Percentiles rank a stretch among this genome's conserved stretches.
Evolutionary conservation across 352 stramenopile species (phyloP).

Genomic region (Phytopythium helicoides): DNA sequence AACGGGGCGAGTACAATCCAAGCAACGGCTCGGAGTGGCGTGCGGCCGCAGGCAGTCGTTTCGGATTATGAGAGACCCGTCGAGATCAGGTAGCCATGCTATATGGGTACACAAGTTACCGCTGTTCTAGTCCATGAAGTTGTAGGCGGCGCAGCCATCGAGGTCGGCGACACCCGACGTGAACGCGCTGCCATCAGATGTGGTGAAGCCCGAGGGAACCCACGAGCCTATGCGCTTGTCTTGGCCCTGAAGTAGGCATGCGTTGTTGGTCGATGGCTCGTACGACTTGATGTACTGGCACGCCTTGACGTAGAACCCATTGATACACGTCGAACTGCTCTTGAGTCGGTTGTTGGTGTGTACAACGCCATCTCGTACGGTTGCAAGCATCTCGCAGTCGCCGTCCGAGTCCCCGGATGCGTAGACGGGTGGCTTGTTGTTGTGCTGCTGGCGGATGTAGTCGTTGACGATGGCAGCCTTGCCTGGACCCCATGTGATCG

Average conservation of each 20-base stretch:
- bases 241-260: constrained; percentile 60
- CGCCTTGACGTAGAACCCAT: constrained; percentile 56
- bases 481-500: constrained; percentile 62
- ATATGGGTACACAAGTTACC: too few relatives aligned
- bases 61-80: too few relatives aligned
- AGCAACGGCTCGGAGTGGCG: too few relatives aligned
- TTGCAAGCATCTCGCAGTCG: constrained; percentile 63
- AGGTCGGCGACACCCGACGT: constrained; percentile 33
- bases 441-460: constrained; percentile 40
- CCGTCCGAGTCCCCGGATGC: constrained; percentile 51
- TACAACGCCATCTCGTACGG: constrained; percentile 52
- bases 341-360: constrained; percentile 69
- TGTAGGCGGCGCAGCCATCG: constrained; percentile 34
- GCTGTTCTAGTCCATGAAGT: constrained; percentile 32
- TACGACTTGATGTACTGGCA: constrained; percentile 43
- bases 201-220: constrained; percentile 65
- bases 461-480: constrained; percentile 50
- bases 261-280: constrained; percentile 40
- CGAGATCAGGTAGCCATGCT: too few relatives aligned
- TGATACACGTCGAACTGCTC: constrained; percentile 43
- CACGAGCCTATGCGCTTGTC: constrained; percentile 56
- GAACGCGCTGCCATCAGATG: constrained; percentile 50
- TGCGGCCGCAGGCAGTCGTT: too few relatives aligned
- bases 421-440: constrained; percentile 43
- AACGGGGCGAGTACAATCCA: too few relatives aligned